Percentiles rank a stretch among this genome's conserved stretches.
phyloP scores from a whole-genome alignment of 345 rosid species.

The Nasturtium officinale region DNA sequence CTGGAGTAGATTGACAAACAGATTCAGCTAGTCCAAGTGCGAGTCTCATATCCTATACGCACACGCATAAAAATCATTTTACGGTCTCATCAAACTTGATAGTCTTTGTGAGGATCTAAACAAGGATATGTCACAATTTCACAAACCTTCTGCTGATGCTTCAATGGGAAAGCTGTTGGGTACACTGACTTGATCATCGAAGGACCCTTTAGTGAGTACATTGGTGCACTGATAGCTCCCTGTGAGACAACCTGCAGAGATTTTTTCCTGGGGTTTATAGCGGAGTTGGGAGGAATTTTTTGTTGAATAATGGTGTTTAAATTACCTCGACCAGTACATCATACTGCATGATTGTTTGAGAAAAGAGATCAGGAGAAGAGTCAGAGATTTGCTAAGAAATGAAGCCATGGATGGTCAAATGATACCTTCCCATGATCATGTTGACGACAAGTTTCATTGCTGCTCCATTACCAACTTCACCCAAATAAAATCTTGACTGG shows the following conservation, averaged over 20 bases:
- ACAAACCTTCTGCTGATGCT: conserved; percentile 95
- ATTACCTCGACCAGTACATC: conserved; percentile 80
- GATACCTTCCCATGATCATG: conserved; percentile 97
- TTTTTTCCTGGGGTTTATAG: background rate
- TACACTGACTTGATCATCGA: conserved; percentile 75
- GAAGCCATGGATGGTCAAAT: conserved; percentile 9
- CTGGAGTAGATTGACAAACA: conserved; percentile 82
- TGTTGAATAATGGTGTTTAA: background rate
- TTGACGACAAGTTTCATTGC: conserved; percentile 97
- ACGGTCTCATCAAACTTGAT: background rate
- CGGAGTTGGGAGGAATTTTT: background rate
- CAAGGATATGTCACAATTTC: conserved; percentile 4
- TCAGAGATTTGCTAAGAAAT: conserved; percentile 4
- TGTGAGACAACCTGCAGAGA: conserved; percentile 71
- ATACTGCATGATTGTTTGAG: conserved; percentile 55
- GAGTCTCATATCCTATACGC: conserved; percentile 79
- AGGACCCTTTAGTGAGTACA: conserved; percentile 89
- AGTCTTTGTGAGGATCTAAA: conserved; percentile 23
- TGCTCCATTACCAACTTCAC: conserved; percentile 93
- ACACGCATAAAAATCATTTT: background rate
- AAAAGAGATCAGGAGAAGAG: conserved; percentile 25
- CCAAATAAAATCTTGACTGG: conserved; percentile 94
- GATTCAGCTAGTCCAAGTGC: conserved; percentile 90
- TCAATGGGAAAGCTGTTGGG: conserved; percentile 87
- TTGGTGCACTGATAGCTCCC: conserved; percentile 93